Percentiles rank a stretch among this genome's conserved stretches.
Conservation (phyloP, 345 rosid species). For the Hibiscus syriacus region DNA sequence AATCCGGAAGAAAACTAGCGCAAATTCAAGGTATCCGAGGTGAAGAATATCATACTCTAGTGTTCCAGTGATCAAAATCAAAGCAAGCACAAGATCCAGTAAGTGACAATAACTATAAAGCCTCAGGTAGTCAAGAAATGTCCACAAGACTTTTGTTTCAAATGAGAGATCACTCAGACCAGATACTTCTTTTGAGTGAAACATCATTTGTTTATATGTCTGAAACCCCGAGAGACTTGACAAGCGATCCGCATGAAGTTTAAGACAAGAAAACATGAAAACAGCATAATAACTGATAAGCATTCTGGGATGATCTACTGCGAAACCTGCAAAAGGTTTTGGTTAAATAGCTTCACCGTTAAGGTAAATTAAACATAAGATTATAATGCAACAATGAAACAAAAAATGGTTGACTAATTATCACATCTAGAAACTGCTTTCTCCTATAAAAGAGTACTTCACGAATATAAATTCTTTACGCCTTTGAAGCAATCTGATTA, state of each 20-base stretch:
- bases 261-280: slow-evolving; percentile 83
- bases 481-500: not conserved
- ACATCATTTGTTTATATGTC: slow-evolving; percentile 64
- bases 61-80: slow-evolving; percentile 57
- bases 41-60: slow-evolving; percentile 57
- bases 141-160: slow-evolving; percentile 96
- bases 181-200: slow-evolving; percentile 62
- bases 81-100: slow-evolving; percentile 83
- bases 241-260: slow-evolving; percentile 75
- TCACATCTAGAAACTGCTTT: not conserved
- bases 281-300: slow-evolving; percentile 73
- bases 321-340: slow-evolving; percentile 47
- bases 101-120: slow-evolving; percentile 83
- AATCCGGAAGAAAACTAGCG: slow-evolving; percentile 43
- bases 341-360: not conserved
- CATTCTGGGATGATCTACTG: slow-evolving; percentile 71
- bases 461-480: not conserved
- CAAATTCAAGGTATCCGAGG: slow-evolving; percentile 49
- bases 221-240: slow-evolving; percentile 70
- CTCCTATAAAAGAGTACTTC: not conserved
- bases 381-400: not conserved
- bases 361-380: not conserved
- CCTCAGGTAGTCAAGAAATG: slow-evolving; percentile 80
- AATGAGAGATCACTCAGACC: slow-evolving; percentile 93
- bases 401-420: not conserved